Evolutionary conservation across 2,329 filamentous ascomycete species (phyloP).

Genomic region (Fusarium succisae): DNA sequence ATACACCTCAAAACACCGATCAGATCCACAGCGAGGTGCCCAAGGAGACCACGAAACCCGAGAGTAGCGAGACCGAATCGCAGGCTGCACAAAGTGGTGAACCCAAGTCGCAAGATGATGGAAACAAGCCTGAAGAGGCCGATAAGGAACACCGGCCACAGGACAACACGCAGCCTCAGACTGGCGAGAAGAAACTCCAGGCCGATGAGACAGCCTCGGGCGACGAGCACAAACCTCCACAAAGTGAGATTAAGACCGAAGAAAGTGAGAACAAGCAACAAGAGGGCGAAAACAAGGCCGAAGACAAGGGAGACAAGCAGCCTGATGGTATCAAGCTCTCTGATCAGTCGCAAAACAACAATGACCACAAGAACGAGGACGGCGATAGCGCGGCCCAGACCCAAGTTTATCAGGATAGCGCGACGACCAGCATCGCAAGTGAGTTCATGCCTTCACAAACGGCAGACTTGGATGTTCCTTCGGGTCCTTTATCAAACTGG

Average conservation of each 20-base stretch:
- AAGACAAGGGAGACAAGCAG: slow-evolving; percentile 29
- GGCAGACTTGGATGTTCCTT: slow-evolving; percentile 17
- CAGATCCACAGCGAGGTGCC: not conserved
- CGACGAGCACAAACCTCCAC: not conserved
- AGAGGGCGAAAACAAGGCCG: slow-evolving; percentile 1
- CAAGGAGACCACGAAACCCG: not conserved
- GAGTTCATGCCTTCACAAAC: slow-evolving; percentile 11
- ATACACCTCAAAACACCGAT: not conserved
- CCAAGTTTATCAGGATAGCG: not conserved
- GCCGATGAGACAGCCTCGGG: not conserved
- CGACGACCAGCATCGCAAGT: not conserved
- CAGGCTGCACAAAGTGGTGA: not conserved
- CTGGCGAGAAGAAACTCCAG: not conserved
- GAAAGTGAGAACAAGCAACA: slow-evolving; percentile 5
- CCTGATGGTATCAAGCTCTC: not conserved
- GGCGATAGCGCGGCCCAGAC: not conserved
- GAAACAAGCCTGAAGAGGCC: not conserved
- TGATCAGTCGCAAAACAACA: slow-evolving; percentile 5
- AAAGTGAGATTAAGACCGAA: not conserved
- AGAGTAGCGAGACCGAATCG: not conserved
- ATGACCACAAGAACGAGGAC: slow-evolving; percentile 2
- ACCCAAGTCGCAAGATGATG: not conserved
- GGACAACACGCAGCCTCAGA: not conserved
- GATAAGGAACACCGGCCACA: slow-evolving; percentile 14
- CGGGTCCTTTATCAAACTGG: slow-evolving; percentile 19